phyloP scores from a whole-genome alignment of 2,329 filamentous ascomycete genomes.

The Pseudogymnoascus sp. region DNA sequence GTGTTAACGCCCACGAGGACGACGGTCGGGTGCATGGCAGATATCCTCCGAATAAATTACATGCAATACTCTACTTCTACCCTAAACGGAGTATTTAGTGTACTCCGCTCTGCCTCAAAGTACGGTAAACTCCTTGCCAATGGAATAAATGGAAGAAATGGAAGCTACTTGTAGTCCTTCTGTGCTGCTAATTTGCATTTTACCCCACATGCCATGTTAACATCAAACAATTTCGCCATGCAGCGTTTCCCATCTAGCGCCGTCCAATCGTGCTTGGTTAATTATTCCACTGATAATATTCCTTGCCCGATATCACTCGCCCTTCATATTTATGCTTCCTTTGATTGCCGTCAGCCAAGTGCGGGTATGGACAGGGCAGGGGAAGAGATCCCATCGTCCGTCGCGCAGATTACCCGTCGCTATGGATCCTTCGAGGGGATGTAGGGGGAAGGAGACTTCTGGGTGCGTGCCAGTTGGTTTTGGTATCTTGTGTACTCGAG shows the following conservation, averaged over 20 bases:
- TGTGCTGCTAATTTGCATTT: background rate
- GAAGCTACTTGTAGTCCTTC: background rate
- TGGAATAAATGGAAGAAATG: background rate
- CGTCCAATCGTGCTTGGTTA: background rate
- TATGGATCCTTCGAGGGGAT: background rate
- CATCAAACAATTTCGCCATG: background rate
- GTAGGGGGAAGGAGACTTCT: background rate
- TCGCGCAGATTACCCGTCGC: background rate
- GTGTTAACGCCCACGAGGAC: background rate
- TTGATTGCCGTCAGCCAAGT: background rate
- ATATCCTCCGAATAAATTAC: background rate
- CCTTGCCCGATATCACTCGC: background rate
- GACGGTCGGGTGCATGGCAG: background rate
- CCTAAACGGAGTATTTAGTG: background rate
- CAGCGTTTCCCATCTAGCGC: background rate
- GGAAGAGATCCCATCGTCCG: background rate
- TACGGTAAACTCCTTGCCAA: background rate
- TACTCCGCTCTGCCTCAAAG: background rate
- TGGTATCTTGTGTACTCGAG: background rate
- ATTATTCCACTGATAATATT: slow-evolving; percentile 4
- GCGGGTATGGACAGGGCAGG: background rate
- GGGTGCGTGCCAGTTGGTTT: background rate
- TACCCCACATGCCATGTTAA: background rate
- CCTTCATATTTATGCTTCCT: background rate
- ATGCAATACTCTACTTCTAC: background rate